Evolutionary conservation across 1,284 basidiomycete genomes (phyloP), one percentile per base, ranked within the genome.

Genomic region (Phylloporus gajari): DNA sequence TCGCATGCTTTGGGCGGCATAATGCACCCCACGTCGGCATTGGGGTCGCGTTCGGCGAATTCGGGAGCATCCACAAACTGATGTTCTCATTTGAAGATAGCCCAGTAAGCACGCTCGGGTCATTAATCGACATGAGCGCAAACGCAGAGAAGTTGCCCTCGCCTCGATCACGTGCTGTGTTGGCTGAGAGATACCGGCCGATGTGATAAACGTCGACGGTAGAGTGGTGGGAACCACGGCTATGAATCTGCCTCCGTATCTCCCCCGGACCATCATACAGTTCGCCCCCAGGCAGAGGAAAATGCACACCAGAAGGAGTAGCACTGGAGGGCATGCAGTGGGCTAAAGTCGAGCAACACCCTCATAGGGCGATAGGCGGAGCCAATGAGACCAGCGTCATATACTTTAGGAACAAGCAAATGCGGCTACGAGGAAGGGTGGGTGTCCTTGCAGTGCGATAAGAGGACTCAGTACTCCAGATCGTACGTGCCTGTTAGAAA

Each of bases 71-170:
- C 15, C 81, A 72, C 61, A 84, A 72, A 76, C 72, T 75, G 2
- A 82, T 70, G 38, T 81, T 79, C 60, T 86, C 87, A 71, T 91
- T 90, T 23, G 79, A 80, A n/a, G 89, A 82, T 60, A 93, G 83
- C 3, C 90, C 89, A 0, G 91, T 90, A 46, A 93, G 84, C 17
- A 91, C 89, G 70, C 87, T 87, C 4, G 90, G 88, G 76, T 93
- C 92, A 71, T 93, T 92, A 66, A 94, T 85, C 35, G 88, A 89
- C 91, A 94, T 89, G 68, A 91, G 85, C 9, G 91, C 92, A 78
- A 94, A 93, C 3, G 90, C 90, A 61, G 86, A 88, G 78, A 94
- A 90, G 6, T 88, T 88, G 59, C 85, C 87, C 73, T 87, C 25
- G 48, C 48, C 82, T 13, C 70, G 2, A 68, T 75, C 11, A 72